These are phyloP conservation scores for Casuarina cunninghamiana DNA, from an alignment of 306 rosid genomes.

Conservation along the genomic window DNA sequence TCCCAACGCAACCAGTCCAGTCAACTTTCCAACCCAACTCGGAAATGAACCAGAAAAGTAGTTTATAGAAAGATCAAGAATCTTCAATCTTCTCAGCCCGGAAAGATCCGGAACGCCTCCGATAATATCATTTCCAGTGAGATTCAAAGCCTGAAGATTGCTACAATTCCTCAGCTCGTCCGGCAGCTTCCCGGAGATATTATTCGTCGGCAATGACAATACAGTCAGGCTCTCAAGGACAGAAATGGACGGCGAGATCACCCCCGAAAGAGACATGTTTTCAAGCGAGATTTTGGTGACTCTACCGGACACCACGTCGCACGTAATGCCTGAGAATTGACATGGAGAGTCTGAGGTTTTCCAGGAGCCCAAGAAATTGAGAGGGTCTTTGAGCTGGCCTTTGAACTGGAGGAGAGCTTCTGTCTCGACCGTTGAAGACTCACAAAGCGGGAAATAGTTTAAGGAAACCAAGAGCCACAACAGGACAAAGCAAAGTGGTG, in stretches of 20 bases:
- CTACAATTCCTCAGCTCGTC: slow-evolving; percentile 40
- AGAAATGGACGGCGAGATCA: slow-evolving; percentile 57
- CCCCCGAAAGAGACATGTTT: slow-evolving; percentile 66
- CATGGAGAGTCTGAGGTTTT: slow-evolving; percentile 58
- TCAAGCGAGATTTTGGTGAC: slow-evolving; percentile 62
- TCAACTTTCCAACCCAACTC: slow-evolving; percentile 71
- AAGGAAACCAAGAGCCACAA: slow-evolving; percentile 13
- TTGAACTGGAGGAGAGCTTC: slow-evolving; percentile 67
- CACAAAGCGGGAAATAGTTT: slow-evolving; percentile 52
- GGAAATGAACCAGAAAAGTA: slow-evolving; percentile 62
- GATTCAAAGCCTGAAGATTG: slow-evolving; percentile 66
- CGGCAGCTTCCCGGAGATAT: slow-evolving; percentile 68
- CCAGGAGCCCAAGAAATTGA: slow-evolving; percentile 61
- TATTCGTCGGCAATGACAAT: slow-evolving; percentile 58
- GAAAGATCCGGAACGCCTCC: slow-evolving; percentile 80
- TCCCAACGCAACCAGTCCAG: slow-evolving; percentile 46
- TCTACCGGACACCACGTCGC: slow-evolving; percentile 49
- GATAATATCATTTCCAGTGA: slow-evolving; percentile 49
- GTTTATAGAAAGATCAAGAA: slow-evolving; percentile 74
- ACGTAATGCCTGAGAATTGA: slow-evolving; percentile 59
- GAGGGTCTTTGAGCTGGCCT: slow-evolving; percentile 66
- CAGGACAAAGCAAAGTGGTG: slow-evolving; percentile 24
- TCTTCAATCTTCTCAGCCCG: slow-evolving; percentile 47
- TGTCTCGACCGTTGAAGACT: slow-evolving; percentile 44
- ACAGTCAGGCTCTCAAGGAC: slow-evolving; percentile 49